These are phyloP conservation scores for Endogone sp. DNA, from an alignment of 192 early-diverging fungal species.

Conservation along the genomic window DNA sequence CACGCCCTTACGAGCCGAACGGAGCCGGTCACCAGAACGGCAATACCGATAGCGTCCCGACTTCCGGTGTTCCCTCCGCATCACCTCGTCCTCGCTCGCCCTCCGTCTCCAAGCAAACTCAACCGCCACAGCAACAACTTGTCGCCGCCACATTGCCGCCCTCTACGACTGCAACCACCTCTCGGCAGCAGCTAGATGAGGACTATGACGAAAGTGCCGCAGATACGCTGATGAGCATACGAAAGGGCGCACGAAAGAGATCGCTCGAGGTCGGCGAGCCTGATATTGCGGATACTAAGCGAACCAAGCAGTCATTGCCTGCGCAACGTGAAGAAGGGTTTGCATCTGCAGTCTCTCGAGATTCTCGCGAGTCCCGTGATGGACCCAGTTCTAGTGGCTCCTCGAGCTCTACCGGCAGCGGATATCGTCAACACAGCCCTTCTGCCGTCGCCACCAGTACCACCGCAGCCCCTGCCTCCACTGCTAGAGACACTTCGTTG, in stretches of 20 bases:
- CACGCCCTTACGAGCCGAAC: not conserved
- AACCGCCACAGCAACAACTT: not conserved
- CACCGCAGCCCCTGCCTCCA: not conserved
- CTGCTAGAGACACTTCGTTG: not conserved
- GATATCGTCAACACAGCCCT: not conserved
- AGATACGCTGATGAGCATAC: slow-evolving; percentile 24
- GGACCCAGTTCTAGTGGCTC: not conserved
- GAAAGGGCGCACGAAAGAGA: slow-evolving; percentile 17
- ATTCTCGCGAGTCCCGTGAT: not conserved
- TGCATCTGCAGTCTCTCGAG: not conserved
- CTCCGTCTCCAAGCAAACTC: not conserved
- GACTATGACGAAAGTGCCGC: slow-evolving; percentile 27
- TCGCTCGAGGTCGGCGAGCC: not conserved
- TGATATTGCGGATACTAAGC: not conserved
- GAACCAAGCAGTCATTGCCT: not conserved
- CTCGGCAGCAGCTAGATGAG: slow-evolving; percentile 13
- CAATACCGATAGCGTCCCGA: not conserved
- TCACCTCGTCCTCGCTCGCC: not conserved
- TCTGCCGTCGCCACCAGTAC: too few species aligned
- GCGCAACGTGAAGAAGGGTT: not conserved
- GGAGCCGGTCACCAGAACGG: not conserved
- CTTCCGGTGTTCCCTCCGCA: not conserved
- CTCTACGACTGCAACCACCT: not conserved
- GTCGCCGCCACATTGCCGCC: not conserved
- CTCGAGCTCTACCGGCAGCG: not conserved